Evolutionary conservation across 768 basidiomycete species (phyloP).

Genomic region (Nevesoporus exiguus): DNA sequence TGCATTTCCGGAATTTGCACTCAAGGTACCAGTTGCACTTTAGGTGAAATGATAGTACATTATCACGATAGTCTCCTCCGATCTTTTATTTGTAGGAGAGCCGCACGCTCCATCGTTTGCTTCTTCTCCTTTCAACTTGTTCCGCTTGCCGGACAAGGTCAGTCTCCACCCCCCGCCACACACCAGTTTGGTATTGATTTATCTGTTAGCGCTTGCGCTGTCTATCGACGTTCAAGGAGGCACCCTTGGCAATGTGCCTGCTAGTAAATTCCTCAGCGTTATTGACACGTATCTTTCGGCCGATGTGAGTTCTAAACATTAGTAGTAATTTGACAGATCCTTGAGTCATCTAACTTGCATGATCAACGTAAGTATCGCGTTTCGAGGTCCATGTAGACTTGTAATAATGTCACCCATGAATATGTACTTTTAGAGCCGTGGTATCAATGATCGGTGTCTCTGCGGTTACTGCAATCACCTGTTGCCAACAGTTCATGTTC

Average conservation of each 20-base stretch:
- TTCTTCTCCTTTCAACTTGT: conserved; percentile 30
- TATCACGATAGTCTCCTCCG: too few relatives aligned
- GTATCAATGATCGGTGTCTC: conserved; percentile 46
- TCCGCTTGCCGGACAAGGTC: conserved; percentile 62
- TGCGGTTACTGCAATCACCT: conserved; percentile 48
- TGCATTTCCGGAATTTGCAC: too few relatives aligned
- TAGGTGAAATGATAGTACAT: too few relatives aligned
- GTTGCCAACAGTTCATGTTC: conserved; percentile 71
- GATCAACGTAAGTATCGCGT: conserved; percentile 23
- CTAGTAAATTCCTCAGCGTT: conserved; percentile 45
- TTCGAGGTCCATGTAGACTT: background rate
- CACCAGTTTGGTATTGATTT: background rate
- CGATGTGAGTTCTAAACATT: conserved; percentile 23
- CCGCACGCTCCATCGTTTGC: conserved; percentile 28
- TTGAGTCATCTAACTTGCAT: conserved; percentile 11
- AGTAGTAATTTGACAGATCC: background rate
- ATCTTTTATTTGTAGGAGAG: conserved; percentile 24
- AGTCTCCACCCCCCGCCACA: conserved; percentile 4
- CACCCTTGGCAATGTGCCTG: conserved; percentile 34
- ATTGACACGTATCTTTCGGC: conserved; percentile 27
- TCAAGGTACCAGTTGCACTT: too few relatives aligned
- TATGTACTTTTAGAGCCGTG: conserved; percentile 37
- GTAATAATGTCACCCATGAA: background rate
- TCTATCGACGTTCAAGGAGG: conserved; percentile 46
- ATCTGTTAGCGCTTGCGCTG: conserved; percentile 40